A percentile compares a stretch with the other conserved stretches of the same genome.
Conservation (phyloP, 345 rosid species). For the Stellera chamaejasme region DNA sequence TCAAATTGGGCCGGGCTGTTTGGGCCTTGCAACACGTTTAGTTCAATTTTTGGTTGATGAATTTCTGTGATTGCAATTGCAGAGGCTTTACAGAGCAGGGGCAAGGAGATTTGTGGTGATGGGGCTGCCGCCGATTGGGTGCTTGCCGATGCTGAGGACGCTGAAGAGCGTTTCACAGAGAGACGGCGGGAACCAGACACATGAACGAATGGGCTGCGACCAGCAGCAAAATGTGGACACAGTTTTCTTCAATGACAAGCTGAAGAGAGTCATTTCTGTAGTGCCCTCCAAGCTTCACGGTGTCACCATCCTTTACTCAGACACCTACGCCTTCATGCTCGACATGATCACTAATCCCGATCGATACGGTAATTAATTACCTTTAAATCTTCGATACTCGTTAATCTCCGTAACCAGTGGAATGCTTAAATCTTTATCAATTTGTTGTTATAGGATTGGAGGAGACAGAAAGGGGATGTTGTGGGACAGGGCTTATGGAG, state of each 20-base stretch:
- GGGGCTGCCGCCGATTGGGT: slow-evolving; percentile 31
- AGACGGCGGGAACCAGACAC: not conserved
- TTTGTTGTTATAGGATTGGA: slow-evolving; percentile 12
- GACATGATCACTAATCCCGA: too few relatives aligned
- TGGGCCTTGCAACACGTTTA: too few relatives aligned
- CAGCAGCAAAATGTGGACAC: slow-evolving; percentile 42
- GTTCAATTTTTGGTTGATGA: too few relatives aligned
- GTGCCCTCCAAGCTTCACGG: too few relatives aligned
- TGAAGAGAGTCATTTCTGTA: not conserved
- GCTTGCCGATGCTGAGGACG: slow-evolving; percentile 27
- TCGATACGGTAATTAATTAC: too few relatives aligned
- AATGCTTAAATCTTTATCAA: too few relatives aligned
- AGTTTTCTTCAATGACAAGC: slow-evolving; percentile 46
- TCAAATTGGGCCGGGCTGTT: too few relatives aligned
- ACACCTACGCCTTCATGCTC: too few relatives aligned
- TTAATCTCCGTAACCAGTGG: too few relatives aligned
- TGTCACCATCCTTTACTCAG: too few relatives aligned
- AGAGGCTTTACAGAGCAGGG: slow-evolving; percentile 25
- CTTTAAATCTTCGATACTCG: too few relatives aligned
- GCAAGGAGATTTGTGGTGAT: slow-evolving; percentile 18
- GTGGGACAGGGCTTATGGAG: slow-evolving; percentile 26
- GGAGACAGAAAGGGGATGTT: slow-evolving; percentile 24
- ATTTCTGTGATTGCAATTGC: not conserved
- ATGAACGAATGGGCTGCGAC: slow-evolving; percentile 18
- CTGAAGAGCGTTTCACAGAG: not conserved